Evolutionary conservation across 768 basidiomycete genomes (phyloP).

Genomic region (Podaxis pistillaris): DNA sequence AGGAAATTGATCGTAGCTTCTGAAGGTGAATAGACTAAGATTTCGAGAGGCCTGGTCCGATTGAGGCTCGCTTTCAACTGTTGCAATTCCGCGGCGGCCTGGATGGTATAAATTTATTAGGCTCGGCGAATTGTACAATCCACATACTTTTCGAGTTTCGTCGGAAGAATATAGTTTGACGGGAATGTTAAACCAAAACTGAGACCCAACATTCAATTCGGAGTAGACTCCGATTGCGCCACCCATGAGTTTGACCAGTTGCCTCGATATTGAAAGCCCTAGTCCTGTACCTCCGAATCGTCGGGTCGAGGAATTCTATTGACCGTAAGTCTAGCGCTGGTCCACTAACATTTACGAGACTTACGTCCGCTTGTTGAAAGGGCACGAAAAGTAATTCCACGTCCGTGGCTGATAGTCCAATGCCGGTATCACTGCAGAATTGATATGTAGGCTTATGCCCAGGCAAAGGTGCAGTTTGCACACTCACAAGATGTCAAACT

Average conservation of each 20-base stretch:
- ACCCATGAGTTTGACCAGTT: conserved; percentile 74
- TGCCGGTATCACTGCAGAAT: conserved; percentile 61
- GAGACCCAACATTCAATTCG: conserved; percentile 60
- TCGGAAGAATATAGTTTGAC: conserved; percentile 54
- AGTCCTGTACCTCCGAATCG: conserved; percentile 78
- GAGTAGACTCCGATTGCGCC: conserved; percentile 72
- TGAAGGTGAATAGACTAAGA: conserved; percentile 61
- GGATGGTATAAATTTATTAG: conserved; percentile 1
- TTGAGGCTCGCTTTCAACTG: conserved; percentile 46
- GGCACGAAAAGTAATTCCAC: conserved; percentile 69
- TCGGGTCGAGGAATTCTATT: conserved; percentile 66
- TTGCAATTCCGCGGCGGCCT: conserved; percentile 49
- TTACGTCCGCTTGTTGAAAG: conserved; percentile 71
- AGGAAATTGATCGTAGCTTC: conserved; percentile 56
- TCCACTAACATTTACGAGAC: conserved; percentile 7
- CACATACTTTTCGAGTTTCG: conserved; percentile 54
- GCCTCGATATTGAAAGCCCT: conserved; percentile 71
- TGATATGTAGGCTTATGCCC: neutral
- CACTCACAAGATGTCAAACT: conserved; percentile 63
- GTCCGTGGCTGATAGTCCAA: conserved; percentile 65
- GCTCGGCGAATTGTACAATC: neutral
- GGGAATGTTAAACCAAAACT: conserved; percentile 75
- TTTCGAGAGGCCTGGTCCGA: conserved; percentile 41
- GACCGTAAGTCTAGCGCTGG: neutral
- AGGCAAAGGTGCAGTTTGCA: neutral